These are phyloP conservation scores for Lonicera japonica DNA, from an alignment of 129 eudicot genomes.

Conservation along the genomic window DNA sequence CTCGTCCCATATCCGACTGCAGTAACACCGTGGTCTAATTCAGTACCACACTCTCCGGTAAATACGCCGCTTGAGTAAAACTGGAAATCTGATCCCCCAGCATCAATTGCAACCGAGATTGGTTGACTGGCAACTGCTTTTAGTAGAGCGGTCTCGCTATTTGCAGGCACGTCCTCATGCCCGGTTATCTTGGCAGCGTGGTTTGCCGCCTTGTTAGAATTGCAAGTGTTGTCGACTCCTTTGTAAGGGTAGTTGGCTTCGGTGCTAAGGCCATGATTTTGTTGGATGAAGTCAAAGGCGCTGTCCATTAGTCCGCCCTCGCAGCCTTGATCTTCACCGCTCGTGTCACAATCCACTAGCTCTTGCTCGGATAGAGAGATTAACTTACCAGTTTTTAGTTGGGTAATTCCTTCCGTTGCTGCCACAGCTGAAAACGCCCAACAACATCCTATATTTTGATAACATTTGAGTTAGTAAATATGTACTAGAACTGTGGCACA, in stretches of 20 bases:
- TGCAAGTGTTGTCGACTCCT: conserved; percentile 20
- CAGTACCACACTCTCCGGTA: background rate
- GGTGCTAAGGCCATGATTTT: conserved; percentile 30
- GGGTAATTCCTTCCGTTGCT: no score
- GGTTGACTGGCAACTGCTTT: conserved; percentile 1
- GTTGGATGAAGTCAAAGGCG: conserved; percentile 19
- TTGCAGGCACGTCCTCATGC: conserved; percentile 15
- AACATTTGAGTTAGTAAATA: no score
- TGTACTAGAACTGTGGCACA: no score
- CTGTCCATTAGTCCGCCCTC: conserved; percentile 31
- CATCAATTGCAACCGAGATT: background rate
- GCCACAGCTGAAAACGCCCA: no score
- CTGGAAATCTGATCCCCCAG: background rate
- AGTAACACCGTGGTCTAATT: background rate
- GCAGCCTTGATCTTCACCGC: no score
- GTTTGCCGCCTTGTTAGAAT: conserved; percentile 15
- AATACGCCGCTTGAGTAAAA: background rate
- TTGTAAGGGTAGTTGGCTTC: conserved; percentile 28
- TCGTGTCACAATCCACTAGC: conserved; percentile 25
- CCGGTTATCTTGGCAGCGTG: no score
- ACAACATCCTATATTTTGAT: no score
- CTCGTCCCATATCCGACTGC: background rate
- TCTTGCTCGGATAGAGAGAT: conserved; percentile 43
- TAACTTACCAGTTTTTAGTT: conserved; percentile 22
- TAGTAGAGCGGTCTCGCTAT: background rate